phyloP scores from a whole-genome alignment of 495 filamentous ascomycete species.

The Talaromyces trachyspermus region DNA sequence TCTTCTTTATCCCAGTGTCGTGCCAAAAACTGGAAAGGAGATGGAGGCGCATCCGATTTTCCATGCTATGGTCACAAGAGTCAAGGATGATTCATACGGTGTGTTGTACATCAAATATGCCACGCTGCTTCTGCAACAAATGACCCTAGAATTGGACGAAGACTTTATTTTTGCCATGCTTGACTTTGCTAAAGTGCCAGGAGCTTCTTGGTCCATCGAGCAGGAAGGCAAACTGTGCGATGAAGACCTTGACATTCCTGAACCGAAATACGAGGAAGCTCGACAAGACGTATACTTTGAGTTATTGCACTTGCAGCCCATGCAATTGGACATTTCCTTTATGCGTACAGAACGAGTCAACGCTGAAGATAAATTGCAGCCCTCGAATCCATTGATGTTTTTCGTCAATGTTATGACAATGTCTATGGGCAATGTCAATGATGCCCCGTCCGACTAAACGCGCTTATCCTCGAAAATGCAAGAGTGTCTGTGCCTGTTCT shows the following conservation, averaged over 20 bases:
- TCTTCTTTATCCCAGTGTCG: conserved; percentile 94
- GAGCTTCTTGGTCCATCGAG: conserved; percentile 82
- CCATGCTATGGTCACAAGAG: conserved; percentile 81
- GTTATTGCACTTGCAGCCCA: conserved; percentile 89
- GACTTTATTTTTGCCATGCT: conserved; percentile 95
- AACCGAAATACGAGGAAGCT: conserved; percentile 73
- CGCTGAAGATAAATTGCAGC: conserved; percentile 81
- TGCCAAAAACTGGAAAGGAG: conserved; percentile 94
- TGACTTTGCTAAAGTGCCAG: conserved; percentile 90
- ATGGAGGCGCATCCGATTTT: conserved; percentile 95
- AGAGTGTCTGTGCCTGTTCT: conserved; percentile 81
- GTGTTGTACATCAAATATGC: conserved; percentile 98
- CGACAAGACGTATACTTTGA: conserved; percentile 97
- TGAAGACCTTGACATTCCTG: conserved; percentile 82
- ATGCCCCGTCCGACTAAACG: conserved; percentile 91
- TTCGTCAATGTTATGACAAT: conserved; percentile 97
- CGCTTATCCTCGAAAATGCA: conserved; percentile 90
- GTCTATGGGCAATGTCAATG: conserved; percentile 98
- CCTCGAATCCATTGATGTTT: conserved; percentile 92
- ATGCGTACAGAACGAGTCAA: conserved; percentile 96
- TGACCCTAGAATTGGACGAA: conserved; percentile 96
- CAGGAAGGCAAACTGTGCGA: conserved; percentile 82
- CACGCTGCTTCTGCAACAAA: conserved; percentile 87
- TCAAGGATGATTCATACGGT: conserved; percentile 97
- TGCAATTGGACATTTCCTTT: conserved; percentile 95